Evolutionary conservation across 176 grass and related monocot genomes (phyloP).

Genomic region (Raddia distichophylla): DNA sequence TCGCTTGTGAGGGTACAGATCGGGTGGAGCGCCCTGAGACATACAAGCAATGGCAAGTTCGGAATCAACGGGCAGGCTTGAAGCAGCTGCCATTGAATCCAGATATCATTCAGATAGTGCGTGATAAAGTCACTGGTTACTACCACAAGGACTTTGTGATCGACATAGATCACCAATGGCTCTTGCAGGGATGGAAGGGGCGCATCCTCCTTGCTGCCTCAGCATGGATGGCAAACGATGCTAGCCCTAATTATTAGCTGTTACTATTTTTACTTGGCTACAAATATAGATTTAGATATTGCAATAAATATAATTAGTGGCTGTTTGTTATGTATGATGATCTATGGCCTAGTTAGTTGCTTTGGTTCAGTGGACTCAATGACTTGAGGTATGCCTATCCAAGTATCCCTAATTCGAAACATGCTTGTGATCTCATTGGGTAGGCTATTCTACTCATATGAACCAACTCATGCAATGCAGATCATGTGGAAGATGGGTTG

Average conservation of each 20-base stretch:
- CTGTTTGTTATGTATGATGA: slow-evolving; percentile 48
- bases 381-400: slow-evolving; percentile 20
- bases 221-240: slow-evolving; percentile 58
- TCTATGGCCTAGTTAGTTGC: slow-evolving; percentile 20
- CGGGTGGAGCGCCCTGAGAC: slow-evolving; percentile 84
- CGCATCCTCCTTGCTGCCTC: slow-evolving; percentile 72
- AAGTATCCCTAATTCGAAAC: background rate
- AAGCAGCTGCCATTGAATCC: slow-evolving; percentile 68
- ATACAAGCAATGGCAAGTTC: slow-evolving; percentile 87
- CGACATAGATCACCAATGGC: slow-evolving; percentile 72
- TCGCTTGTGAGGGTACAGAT: slow-evolving; percentile 73
- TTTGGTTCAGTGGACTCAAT: slow-evolving; percentile 36
- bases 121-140: slow-evolving; percentile 51
- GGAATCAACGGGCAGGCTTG: slow-evolving; percentile 72
- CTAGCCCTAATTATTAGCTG: slow-evolving; percentile 41
- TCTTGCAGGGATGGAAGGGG: slow-evolving; percentile 89
- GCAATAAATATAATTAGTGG: slow-evolving; percentile 32
- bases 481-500: slow-evolving; percentile 21
- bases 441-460: slow-evolving; percentile 25
- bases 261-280: background rate
- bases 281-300: slow-evolving; percentile 40
- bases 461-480: slow-evolving; percentile 13
- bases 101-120: slow-evolving; percentile 41
- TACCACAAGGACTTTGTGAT: slow-evolving; percentile 91
- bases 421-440: background rate